Evolutionary conservation across 257 asterid genomes (phyloP).

Genomic region (Thymus quinquecostatus): DNA sequence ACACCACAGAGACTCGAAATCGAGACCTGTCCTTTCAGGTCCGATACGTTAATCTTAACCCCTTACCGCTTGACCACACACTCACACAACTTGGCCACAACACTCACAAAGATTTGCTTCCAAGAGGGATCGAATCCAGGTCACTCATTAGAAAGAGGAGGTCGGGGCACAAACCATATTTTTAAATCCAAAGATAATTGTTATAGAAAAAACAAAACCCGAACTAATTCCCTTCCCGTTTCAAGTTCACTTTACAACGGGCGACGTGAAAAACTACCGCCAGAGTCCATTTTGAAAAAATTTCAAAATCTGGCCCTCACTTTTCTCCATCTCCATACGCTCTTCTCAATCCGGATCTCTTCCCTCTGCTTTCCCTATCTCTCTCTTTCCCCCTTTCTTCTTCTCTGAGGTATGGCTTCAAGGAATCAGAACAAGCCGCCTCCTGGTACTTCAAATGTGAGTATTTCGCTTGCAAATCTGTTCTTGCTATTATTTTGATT

Average conservation of each 20-base stretch:
- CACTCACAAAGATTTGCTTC: too few relatives aligned
- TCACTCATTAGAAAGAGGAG: too few relatives aligned
- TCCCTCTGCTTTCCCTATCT: slow-evolving; percentile 14
- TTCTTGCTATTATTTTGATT: not conserved
- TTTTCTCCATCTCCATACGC: not conserved
- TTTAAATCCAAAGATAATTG: too few relatives aligned
- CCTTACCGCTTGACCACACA: too few relatives aligned
- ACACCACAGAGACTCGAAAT: too few relatives aligned
- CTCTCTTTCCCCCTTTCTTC: slow-evolving; percentile 22
- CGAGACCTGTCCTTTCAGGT: too few relatives aligned
- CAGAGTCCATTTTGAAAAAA: slow-evolving; percentile 50
- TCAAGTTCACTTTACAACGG: slow-evolving; percentile 39
- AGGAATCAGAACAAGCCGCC: slow-evolving; percentile 57
- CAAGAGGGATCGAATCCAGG: too few relatives aligned
- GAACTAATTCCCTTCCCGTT: too few relatives aligned
- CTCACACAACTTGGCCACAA: too few relatives aligned
- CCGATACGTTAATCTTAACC: too few relatives aligned
- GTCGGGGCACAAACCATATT: too few relatives aligned
- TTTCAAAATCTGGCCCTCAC: slow-evolving; percentile 35
- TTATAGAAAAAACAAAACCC: too few relatives aligned
- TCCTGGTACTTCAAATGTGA: slow-evolving; percentile 41
- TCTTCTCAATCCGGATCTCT: slow-evolving; percentile 15
- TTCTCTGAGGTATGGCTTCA: slow-evolving; percentile 43
- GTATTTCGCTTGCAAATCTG: slow-evolving; percentile 8
- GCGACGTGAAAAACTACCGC: slow-evolving; percentile 45